Evolutionary conservation across 2,329 filamentous ascomycete species (phyloP).

Genomic region (Leptodontidium sp.): DNA sequence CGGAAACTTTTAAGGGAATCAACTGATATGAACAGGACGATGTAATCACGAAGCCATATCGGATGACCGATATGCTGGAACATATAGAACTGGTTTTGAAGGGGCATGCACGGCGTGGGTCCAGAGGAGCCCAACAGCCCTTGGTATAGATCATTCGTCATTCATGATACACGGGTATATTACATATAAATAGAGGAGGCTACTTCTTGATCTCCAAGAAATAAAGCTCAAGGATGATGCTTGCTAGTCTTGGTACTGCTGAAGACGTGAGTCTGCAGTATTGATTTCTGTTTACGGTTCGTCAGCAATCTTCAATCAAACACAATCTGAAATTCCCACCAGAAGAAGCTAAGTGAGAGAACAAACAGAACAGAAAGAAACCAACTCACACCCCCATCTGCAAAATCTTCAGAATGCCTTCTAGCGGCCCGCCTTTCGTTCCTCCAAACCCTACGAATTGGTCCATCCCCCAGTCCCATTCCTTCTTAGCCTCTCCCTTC

Average conservation of each 20-base stretch:
- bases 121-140: neutral
- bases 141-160: conserved; percentile 5
- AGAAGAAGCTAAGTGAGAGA: neutral
- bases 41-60: conserved; percentile 41
- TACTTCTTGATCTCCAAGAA: conserved; percentile 40
- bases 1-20: too few relatives aligned
- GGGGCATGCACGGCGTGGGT: neutral
- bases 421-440: conserved; percentile 39
- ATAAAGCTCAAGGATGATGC: conserved; percentile 44
- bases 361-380: neutral
- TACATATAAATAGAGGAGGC: conserved; percentile 1
- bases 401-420: conserved; percentile 44
- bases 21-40: conserved; percentile 47
- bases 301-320: conserved; percentile 8
- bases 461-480: conserved; percentile 39
- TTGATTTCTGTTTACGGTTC: conserved; percentile 39
- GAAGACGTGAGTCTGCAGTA: conserved; percentile 43
- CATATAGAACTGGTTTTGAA: conserved; percentile 36
- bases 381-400: conserved; percentile 43
- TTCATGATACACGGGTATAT: conserved; percentile 4
- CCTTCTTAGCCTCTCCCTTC: conserved; percentile 26
- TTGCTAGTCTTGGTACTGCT: conserved; percentile 35
- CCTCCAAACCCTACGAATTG: conserved; percentile 42
- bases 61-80: conserved; percentile 38
- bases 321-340: neutral